Conservation (phyloP, 2,329 filamentous ascomycete species). For the Didymella exigua region DNA sequence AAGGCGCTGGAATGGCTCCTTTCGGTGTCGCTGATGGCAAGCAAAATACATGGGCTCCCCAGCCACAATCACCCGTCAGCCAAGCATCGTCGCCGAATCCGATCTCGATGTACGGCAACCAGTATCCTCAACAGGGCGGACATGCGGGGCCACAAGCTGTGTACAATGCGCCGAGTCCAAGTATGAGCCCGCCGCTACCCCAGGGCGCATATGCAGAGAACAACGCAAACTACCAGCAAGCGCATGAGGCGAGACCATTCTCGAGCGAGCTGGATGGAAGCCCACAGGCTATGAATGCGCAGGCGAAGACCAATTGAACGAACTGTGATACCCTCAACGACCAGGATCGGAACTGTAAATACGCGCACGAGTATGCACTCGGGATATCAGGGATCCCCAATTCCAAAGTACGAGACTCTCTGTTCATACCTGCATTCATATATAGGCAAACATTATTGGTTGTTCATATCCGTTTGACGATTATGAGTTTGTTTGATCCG, state of each 20-base stretch:
- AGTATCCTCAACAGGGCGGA: slow-evolving; percentile 24
- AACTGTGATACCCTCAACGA: neutral
- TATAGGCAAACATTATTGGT: neutral
- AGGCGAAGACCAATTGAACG: neutral
- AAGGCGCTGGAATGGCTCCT: slow-evolving; percentile 19
- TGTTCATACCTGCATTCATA: neutral
- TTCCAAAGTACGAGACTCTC: neutral
- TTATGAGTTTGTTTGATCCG: too few species aligned
- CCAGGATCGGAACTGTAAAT: too few species aligned
- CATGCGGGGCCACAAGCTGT: slow-evolving; percentile 16
- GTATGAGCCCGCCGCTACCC: slow-evolving; percentile 16
- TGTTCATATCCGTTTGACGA: neutral
- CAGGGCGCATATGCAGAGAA: slow-evolving; percentile 19
- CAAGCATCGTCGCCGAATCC: slow-evolving; percentile 10
- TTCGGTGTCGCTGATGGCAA: slow-evolving; percentile 24
- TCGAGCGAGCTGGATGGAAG: slow-evolving; percentile 28
- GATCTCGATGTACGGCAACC: neutral
- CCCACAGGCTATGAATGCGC: neutral
- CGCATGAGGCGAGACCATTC: slow-evolving; percentile 22
- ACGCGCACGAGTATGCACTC: neutral
- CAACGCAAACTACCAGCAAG: neutral
- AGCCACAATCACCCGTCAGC: slow-evolving; percentile 21
- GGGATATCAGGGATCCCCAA: neutral
- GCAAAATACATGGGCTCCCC: slow-evolving; percentile 22
- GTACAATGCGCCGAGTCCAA: slow-evolving; percentile 19